Evolutionary conservation across 306 rosid species (phyloP).

Genomic region (Sphenostylis stenocarpa): DNA sequence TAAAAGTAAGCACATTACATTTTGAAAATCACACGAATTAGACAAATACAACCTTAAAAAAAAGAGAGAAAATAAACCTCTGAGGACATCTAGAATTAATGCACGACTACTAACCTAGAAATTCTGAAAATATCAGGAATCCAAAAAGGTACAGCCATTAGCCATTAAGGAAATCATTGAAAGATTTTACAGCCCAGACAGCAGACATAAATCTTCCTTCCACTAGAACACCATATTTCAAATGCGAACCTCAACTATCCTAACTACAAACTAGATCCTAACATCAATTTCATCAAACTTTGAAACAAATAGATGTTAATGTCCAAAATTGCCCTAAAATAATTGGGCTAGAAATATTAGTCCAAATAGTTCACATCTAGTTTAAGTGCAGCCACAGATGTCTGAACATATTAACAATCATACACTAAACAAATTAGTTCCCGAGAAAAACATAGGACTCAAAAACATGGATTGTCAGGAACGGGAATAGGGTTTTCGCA

Average conservation of each 20-base stretch:
- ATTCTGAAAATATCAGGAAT: background rate
- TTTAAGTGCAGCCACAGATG: background rate
- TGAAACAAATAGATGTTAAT: background rate
- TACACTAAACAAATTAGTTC: background rate
- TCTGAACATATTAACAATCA: background rate
- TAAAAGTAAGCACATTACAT: background rate
- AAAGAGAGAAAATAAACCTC: background rate
- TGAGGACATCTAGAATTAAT: background rate
- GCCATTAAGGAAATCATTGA: background rate
- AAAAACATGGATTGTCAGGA: background rate
- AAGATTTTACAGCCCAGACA: background rate
- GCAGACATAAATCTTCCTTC: constrained; percentile 10
- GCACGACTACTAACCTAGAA: background rate
- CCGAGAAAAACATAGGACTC: background rate
- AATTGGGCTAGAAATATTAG: background rate
- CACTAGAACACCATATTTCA: background rate
- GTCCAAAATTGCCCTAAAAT: background rate
- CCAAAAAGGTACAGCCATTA: background rate
- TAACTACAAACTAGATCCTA: background rate
- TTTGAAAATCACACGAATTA: background rate
- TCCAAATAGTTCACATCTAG: background rate
- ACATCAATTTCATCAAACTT: background rate
- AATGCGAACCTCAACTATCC: background rate
- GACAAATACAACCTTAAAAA: background rate
- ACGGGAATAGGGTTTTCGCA: background rate